A percentile compares a stretch with the other conserved stretches of the same genome.
Evolutionary conservation across 495 filamentous ascomycete species (phyloP).

Genomic region (Penicillium cinerascens): DNA sequence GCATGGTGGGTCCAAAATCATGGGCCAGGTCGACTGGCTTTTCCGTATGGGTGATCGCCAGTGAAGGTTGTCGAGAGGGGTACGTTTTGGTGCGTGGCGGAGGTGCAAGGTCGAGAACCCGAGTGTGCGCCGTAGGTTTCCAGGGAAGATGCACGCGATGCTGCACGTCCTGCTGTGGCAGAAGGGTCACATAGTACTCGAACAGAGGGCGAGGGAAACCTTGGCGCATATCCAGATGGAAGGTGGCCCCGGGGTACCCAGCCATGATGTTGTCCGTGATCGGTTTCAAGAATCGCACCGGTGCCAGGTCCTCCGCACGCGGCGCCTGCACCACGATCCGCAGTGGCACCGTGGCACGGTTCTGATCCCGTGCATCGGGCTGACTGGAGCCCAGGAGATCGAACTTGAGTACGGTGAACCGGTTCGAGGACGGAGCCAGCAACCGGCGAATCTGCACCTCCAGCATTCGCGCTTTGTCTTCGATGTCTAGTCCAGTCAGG

Average conservation of each 20-base stretch:
- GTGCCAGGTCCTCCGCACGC: slow-evolving; percentile 32
- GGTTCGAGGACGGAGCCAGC: slow-evolving; percentile 16
- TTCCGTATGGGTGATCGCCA: slow-evolving; percentile 10
- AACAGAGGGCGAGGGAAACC: slow-evolving; percentile 36
- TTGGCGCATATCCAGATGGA: slow-evolving; percentile 38
- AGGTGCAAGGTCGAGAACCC: slow-evolving; percentile 30
- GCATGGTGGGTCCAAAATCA: slow-evolving; percentile 41
- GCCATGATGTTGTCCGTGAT: slow-evolving; percentile 43
- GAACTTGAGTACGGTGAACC: slow-evolving; percentile 32
- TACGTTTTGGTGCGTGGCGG: slow-evolving; percentile 31
- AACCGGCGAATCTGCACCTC: slow-evolving; percentile 33
- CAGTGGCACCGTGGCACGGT: slow-evolving; percentile 36
- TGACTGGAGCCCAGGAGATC: slow-evolving; percentile 29
- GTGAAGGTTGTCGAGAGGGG: slow-evolving; percentile 34
- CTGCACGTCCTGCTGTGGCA: slow-evolving; percentile 35
- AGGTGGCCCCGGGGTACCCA: slow-evolving; percentile 41
- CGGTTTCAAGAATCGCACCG: slow-evolving; percentile 31
- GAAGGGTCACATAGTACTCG: slow-evolving; percentile 43
- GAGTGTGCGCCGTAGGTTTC: slow-evolving; percentile 23
- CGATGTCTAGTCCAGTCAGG: slow-evolving; percentile 44
- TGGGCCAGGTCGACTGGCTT: slow-evolving; percentile 7
- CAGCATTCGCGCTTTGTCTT: slow-evolving; percentile 41
- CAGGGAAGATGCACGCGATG: slow-evolving; percentile 40
- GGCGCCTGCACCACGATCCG: slow-evolving; percentile 39
- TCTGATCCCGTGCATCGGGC: slow-evolving; percentile 30